Evolutionary conservation across 352 stramenopile species (phyloP), one percentile per base, ranked within the genome.

Genomic region (Plasmopara halstedii): DNA sequence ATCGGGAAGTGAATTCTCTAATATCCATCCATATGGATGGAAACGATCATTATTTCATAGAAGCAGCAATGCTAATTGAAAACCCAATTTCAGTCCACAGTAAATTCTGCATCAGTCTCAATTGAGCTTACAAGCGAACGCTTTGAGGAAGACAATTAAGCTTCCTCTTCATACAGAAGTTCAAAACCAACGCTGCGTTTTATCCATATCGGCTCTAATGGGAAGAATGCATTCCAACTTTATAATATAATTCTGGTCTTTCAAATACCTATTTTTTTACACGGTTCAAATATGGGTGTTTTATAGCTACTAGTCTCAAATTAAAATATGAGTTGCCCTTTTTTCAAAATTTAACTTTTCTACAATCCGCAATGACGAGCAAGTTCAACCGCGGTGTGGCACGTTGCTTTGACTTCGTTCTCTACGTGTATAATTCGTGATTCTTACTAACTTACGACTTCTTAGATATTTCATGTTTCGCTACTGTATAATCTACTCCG

Each of bases 401-500:
- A 50, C 39, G 55, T 25, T 33, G n/a, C n/a, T 41, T n/a, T 6
- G 5, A 40, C n/a, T 20, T 42, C 3, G 25, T 4, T 4, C 3
- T 13, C 21, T 32, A 15, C 32, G 3, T 29, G 7, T 22, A 9
- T 14, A 19, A 9, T 43, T 8, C 14, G 9, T 22, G 32, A 2
- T 35, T 4, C 4, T 23, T 37, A 14, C 15, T 62, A 35, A 56
- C 17, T 39, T 5, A 11, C 18, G 39, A 14, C 11, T 40, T 9
- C 0, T 0, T 44, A 84, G 72, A 46, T 87, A 22, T 87, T 86
- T 53, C 72, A 87, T 46, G 63, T 91, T n/a, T 88, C 79, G 20
- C 60, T 91, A 29, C 55, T 83, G 45, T 91, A 87, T 64, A 91
- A 91, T 44, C 48, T 91, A 42, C 15, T 59, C 38, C 54, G 81